Evolutionary conservation across 805 yeast species (phyloP).

Genomic region (Nakazawaea wyomingensis): DNA sequence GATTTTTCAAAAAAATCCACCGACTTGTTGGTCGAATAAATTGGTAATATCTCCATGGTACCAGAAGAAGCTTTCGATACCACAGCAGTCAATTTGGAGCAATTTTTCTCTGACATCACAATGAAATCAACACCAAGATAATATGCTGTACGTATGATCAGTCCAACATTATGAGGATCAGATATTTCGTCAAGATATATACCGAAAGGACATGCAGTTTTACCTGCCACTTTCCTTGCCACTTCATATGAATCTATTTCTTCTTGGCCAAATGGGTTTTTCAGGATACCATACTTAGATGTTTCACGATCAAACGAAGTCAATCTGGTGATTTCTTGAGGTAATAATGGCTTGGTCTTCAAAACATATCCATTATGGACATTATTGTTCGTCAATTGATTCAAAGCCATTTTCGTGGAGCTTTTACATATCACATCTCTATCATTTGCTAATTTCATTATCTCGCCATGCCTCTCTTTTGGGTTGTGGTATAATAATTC

Average conservation of each 20-base stretch:
- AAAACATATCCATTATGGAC: slow-evolving; percentile 80
- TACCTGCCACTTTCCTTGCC: slow-evolving; percentile 11
- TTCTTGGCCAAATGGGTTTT: slow-evolving; percentile 23
- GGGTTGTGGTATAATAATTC: slow-evolving; percentile 43
- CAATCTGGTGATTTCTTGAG: slow-evolving; percentile 25
- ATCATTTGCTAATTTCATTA: slow-evolving; percentile 43
- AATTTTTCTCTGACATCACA: slow-evolving; percentile 60
- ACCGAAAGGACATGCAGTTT: slow-evolving; percentile 54
- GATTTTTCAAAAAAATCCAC: slow-evolving; percentile 55
- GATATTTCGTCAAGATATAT: slow-evolving; percentile 72
- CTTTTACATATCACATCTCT: slow-evolving; percentile 33
- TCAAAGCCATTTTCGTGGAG: slow-evolving; percentile 47
- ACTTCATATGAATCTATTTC: slow-evolving; percentile 12
- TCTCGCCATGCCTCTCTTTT: slow-evolving; percentile 29
- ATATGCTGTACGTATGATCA: slow-evolving; percentile 72
- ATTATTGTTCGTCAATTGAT: slow-evolving; percentile 55
- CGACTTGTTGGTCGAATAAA: slow-evolving; percentile 56
- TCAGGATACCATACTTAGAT: slow-evolving; percentile 17
- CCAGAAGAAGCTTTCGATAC: slow-evolving; percentile 83
- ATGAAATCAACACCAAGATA: slow-evolving; percentile 80
- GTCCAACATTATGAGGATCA: slow-evolving; percentile 88
- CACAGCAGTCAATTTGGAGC: slow-evolving; percentile 71
- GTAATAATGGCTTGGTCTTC: slow-evolving; percentile 52
- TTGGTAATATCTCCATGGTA: slow-evolving; percentile 67
- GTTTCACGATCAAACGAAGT: slow-evolving; percentile 15